Evolutionary conservation across 2,329 filamentous ascomycete genomes (phyloP).

Genomic region (Colletotrichum musicola): DNA sequence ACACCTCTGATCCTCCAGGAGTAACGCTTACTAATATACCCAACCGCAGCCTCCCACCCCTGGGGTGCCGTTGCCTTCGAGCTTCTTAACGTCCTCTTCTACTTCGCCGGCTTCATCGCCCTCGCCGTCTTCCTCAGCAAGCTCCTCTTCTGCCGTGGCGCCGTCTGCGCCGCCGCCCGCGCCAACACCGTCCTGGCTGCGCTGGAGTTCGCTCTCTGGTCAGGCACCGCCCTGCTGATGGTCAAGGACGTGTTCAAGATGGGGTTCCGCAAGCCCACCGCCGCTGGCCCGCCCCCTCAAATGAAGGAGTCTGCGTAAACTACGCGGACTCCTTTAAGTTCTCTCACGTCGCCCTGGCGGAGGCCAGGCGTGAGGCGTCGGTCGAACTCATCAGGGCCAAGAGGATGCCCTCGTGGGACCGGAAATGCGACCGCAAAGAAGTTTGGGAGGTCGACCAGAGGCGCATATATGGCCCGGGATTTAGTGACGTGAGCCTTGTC

Average conservation of each 20-base stretch:
- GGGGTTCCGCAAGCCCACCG: constrained; percentile 49
- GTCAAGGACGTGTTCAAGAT: constrained; percentile 62
- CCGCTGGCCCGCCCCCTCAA: constrained; percentile 40
- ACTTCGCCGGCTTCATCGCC: constrained; percentile 71
- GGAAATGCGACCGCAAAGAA: constrained; percentile 17
- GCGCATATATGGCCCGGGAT: constrained; percentile 36
- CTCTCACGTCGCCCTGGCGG: constrained; percentile 25
- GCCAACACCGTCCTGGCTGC: constrained; percentile 68
- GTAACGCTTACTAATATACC: background rate
- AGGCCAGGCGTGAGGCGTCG: constrained; percentile 34
- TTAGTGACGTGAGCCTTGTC: constrained; percentile 39
- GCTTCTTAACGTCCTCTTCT: constrained; percentile 65
- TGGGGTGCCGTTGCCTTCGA: constrained; percentile 64
- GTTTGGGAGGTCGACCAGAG: constrained; percentile 35
- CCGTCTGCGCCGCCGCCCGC: constrained; percentile 67
- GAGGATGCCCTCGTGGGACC: constrained; percentile 36
- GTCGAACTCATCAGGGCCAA: constrained; percentile 31
- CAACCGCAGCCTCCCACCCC: constrained; percentile 57
- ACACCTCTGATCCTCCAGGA: too few species aligned
- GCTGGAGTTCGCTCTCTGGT: constrained; percentile 67
- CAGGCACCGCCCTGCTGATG: constrained; percentile 59
- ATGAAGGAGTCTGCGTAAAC: constrained; percentile 41
- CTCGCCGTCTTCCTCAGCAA: constrained; percentile 68
- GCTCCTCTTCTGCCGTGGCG: constrained; percentile 68
- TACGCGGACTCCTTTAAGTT: constrained; percentile 30